These are phyloP conservation scores for Lasiosphaeria ovina DNA, from an alignment of 495 filamentous ascomycete genomes.

Conservation along the genomic window DNA sequence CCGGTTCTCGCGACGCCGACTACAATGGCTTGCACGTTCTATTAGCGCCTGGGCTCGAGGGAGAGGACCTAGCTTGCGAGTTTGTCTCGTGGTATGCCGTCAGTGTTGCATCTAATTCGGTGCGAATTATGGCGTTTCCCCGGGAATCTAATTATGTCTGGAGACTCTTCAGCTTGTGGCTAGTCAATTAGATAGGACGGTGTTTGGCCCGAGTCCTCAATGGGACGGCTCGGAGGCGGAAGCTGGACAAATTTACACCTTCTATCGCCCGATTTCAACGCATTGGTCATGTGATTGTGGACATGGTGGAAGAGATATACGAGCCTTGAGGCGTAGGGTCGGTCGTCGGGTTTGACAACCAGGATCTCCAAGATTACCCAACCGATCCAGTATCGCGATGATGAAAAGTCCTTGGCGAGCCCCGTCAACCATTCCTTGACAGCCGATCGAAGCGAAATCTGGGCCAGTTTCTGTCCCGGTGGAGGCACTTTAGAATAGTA, in stretches of 20 bases:
- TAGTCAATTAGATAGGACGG: no score
- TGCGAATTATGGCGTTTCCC: no score
- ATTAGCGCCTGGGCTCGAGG: no score
- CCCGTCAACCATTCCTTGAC: slow-evolving; percentile 1
- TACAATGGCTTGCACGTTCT: no score
- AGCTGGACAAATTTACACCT: background rate
- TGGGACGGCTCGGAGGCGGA: background rate
- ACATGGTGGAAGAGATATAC: background rate
- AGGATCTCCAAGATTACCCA: background rate
- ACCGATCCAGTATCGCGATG: background rate
- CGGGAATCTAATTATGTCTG: no score
- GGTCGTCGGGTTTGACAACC: background rate
- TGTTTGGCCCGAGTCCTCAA: no score
- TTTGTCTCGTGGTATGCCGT: no score
- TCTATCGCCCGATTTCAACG: background rate
- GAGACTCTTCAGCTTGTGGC: no score
- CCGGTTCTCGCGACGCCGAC: no score
- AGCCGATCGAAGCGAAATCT: background rate
- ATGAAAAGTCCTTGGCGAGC: background rate
- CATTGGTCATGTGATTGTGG: background rate
- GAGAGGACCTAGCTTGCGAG: no score
- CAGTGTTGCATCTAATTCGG: no score
- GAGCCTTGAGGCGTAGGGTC: background rate
- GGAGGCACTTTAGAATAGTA: background rate
- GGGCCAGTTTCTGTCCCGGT: background rate